Base-by-base conservation (phyloP, 106 monocot genomes). In the Chionographis japonica region DNA sequence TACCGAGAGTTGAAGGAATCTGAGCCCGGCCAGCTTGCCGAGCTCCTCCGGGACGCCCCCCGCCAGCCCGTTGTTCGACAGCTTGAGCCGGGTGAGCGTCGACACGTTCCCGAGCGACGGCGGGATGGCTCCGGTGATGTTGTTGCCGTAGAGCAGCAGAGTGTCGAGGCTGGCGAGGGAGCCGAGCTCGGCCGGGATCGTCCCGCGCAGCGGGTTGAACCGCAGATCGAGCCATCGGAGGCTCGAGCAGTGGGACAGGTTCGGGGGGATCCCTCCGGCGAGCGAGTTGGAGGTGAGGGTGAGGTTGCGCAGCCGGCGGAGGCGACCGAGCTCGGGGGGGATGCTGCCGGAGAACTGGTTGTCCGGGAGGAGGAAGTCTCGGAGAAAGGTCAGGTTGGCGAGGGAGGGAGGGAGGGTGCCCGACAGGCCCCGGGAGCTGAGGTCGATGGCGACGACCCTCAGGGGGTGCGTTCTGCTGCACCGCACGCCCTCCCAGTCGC, bases 341-440 rank as follows among this genome's bases (percentile, higher is more conserved):
- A 68, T 56, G 36, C 3, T 1, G 38, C 56, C 55, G 16, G 20
- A 13, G 39, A 68, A 8, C 8, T 40, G 10, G 56, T 68, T 68
- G 38, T 40, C 39, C 20, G 3, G n/a, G 38, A 68, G 54, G 4
- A n/a, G 5, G 13, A 68, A 13, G 0, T 0, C 36, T 37, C 15
- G 19, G 38, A 68, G 68, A 39, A 16, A 38, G 18, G 68, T 68
- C 40, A 68, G 68, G 56, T 68, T 68, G 56, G 40, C 55, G 11
- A 68, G 13, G 56, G 54, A 54, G 27, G 68, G 56, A 36, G 68
- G 37, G 50, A 68, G 54, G 37, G 15, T 6, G 40, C 68, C 56
- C 6, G 54, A 2, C 6, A 68, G 56, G 4, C 56, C 43, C 9
- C 10, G 50, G 50, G 51, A 52, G 18, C 20, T 37, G 66, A 68